Conservation (phyloP, 2,329 filamentous ascomycete species). For the Cadophora sp. region DNA sequence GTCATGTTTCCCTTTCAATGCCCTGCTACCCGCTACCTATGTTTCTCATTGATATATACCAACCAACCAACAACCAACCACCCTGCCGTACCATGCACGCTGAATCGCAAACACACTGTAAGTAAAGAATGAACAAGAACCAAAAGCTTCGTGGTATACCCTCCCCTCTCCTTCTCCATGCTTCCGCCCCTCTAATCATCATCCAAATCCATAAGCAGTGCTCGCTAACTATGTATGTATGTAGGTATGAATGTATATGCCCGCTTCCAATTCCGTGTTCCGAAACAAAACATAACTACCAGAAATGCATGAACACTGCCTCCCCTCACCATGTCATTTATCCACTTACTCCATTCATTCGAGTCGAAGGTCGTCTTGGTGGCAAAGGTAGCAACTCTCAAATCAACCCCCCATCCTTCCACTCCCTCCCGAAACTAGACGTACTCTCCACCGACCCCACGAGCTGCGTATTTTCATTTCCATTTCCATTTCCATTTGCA, state of each 20-base stretch:
- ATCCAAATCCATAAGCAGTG: background rate
- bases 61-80: background rate
- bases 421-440: slow-evolving; percentile 3
- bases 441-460: slow-evolving; percentile 16
- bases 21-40: background rate
- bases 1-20: background rate
- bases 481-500: background rate
- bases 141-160: background rate
- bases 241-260: slow-evolving; percentile 3
- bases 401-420: background rate
- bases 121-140: background rate
- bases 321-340: too few relatives aligned
- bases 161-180: background rate
- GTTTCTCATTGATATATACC: background rate
- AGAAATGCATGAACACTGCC: background rate
- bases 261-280: background rate
- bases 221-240: slow-evolving; percentile 6
- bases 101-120: background rate
- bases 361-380: too few relatives aligned
- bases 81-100: background rate
- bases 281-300: background rate
- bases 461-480: background rate
- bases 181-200: background rate
- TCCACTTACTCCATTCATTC: too few relatives aligned
- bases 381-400: background rate